A percentile compares a stretch with the other conserved stretches of the same genome.
Evolutionary conservation across 371 early-diverging fungal species (phyloP).

Genomic region (Rhizopus microsporus): DNA sequence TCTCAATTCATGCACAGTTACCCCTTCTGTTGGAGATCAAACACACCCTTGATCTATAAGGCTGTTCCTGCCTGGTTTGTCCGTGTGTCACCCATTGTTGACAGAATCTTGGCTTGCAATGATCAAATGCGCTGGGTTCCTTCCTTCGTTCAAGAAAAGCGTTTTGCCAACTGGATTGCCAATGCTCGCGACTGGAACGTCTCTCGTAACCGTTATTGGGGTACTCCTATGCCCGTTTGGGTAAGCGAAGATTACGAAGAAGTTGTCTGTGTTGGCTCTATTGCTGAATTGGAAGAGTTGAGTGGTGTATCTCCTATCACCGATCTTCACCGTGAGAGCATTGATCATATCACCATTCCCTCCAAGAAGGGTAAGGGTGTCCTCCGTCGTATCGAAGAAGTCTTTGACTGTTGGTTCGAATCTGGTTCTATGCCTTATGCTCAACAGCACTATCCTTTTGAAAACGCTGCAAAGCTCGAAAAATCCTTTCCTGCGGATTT

Average conservation of each 20-base stretch:
- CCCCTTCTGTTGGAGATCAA: conserved; percentile 98
- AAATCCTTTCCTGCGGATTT: conserved; percentile 99
- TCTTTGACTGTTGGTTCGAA: conserved; percentile 99
- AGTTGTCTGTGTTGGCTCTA: conserved; percentile 95
- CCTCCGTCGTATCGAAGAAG: conserved; percentile 96
- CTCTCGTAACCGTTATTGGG: conserved; percentile 99
- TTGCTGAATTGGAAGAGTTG: conserved; percentile 93
- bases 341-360: conserved; percentile 98
- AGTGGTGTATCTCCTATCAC: conserved; percentile 85
- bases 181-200: conserved; percentile 99
- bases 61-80: conserved; percentile 99
- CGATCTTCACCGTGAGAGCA: conserved; percentile 98
- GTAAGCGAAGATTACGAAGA: conserved; percentile 92
- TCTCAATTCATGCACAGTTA: conserved; percentile 89
- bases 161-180: conserved; percentile 99
- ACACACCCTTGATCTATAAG: conserved; percentile 98
- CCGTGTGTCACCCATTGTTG: conserved; percentile 86
- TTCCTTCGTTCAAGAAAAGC: conserved; percentile 95
- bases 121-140: conserved; percentile 88
- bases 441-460: conserved; percentile 99
- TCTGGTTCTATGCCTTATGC: conserved; percentile 99
- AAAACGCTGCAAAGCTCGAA: conserved; percentile 87
- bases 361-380: conserved; percentile 90
- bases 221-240: conserved; percentile 99
- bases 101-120: conserved; percentile 91